phyloP scores from a whole-genome alignment of 805 yeast species.

The Saccharomyces jurei region DNA sequence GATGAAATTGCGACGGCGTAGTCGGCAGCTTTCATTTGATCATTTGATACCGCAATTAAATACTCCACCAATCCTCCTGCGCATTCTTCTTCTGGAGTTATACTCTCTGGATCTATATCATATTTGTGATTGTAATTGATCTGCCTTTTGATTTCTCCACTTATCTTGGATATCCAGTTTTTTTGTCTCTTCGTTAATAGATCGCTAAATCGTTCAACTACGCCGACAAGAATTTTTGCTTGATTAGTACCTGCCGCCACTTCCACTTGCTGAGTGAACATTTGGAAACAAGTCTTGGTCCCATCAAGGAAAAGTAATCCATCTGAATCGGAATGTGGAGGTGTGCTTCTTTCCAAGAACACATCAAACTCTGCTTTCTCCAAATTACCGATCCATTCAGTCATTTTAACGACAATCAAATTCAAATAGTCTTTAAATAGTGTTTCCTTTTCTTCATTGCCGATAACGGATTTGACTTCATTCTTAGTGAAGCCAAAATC shows the following conservation, averaged over 20 bases:
- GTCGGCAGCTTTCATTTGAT: conserved; percentile 66
- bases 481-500: conserved; percentile 43
- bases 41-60: conserved; percentile 74
- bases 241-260: conserved; percentile 81
- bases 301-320: conserved; percentile 63
- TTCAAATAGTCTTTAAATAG: conserved; percentile 72
- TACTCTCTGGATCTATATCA: conserved; percentile 28
- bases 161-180: conserved; percentile 51
- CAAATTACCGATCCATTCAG: conserved; percentile 75
- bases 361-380: conserved; percentile 56
- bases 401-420: conserved; percentile 63
- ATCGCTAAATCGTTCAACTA: conserved; percentile 59
- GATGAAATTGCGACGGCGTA: conserved; percentile 62
- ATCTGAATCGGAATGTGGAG: conserved; percentile 70
- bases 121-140: conserved; percentile 29
- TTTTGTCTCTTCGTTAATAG: conserved; percentile 54
- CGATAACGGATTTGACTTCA: conserved; percentile 46
- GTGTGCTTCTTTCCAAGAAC: conserved; percentile 55
- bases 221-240: conserved; percentile 71
- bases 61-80: conserved; percentile 79
- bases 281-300: conserved; percentile 67
- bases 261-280: conserved; percentile 84
- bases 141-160: conserved; percentile 40
- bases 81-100: conserved; percentile 36
- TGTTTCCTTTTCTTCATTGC: conserved; percentile 63